Evolutionary conservation across 2,329 filamentous ascomycete species (phyloP), one percentile per base, ranked within the genome.

Genomic region (Phialophora verrucosa): DNA sequence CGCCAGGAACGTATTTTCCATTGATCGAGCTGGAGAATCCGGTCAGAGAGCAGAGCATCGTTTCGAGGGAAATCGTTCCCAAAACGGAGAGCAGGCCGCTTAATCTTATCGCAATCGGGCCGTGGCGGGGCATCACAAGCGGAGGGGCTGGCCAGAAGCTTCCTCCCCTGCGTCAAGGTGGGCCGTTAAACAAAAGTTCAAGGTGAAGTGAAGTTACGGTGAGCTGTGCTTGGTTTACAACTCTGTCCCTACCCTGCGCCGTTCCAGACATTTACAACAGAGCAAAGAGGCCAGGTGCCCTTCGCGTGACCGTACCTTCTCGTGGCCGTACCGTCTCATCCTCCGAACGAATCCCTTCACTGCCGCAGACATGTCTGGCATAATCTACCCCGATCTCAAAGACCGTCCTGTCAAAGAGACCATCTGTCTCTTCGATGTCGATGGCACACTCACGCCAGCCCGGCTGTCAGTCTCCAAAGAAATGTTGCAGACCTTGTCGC

Each of bases 401-500:
- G 85, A 94, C 75, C 92, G 95, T 73, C 91, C 92, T 51, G 82
- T 97, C 79, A 92, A 93, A 83, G 92, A 95, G 85, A 98, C 94
- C 71, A 91, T 99, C 80, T 89, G 88, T 76, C 90, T 99, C 70
- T 99, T 99, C 81, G 95, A 99, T 81, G 95, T 99, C 67, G 95
- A 99, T 78, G 91, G 88, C 76, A 97, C 95, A 32, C 87, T 99
- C 73, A 95, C 93, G 17, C 90, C 88, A 50, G 89, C 95, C 54
- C 88, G 95, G 72, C 84, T 93, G 91, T 75, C 76, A 66, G 91
- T 87, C 73, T 88, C 88, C 44, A 88, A 91, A 63, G 91, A 97
- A 78, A 95, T 97, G 85, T 90, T 97, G 71, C 80, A 87, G 70
- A 83, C 94, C 70, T 91, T 98, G 75, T 85, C 89, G 56, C 83